Percentiles rank a stretch among this genome's conserved stretches.
Conservation (phyloP, 768 basidiomycete species). For the Hortiboletus campestris region DNA sequence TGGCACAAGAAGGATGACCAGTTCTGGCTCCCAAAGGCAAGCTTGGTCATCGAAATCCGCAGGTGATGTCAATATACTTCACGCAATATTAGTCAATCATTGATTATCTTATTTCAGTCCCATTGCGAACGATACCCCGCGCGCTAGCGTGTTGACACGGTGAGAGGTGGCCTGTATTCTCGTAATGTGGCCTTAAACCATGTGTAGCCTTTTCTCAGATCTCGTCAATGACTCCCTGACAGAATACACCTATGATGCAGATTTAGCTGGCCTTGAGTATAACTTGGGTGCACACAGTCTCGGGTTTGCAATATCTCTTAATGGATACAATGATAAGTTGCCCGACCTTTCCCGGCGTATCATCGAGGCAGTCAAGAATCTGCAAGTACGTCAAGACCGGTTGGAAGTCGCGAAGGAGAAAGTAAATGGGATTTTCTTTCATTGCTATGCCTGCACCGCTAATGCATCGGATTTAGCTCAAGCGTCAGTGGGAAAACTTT, state of each 20-base stretch:
- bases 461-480: constrained; percentile 44
- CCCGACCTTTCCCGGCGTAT: constrained; percentile 70
- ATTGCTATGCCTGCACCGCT: neutral
- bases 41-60: constrained; percentile 70
- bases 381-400: constrained; percentile 67
- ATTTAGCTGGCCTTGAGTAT: constrained; percentile 85
- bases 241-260: constrained; percentile 91
- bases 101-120: constrained; percentile 41
- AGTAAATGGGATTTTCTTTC: constrained; percentile 39
- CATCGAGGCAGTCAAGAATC: constrained; percentile 60
- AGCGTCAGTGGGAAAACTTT: constrained; percentile 83
- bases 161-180: constrained; percentile 28
- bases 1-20: constrained; percentile 98
- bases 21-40: constrained; percentile 93
- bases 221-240: constrained; percentile 85
- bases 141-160: constrained; percentile 73
- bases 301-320: constrained; percentile 64
- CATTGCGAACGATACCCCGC: constrained; percentile 57
- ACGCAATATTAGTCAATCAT: neutral
- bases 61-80: constrained; percentile 44
- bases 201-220: constrained; percentile 68
- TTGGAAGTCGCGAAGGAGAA: constrained; percentile 83
- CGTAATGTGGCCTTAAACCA: neutral
- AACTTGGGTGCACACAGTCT: constrained; percentile 58
- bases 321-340: constrained; percentile 93